These are phyloP conservation scores for Lophiostoma macrostomum DNA, from an alignment of 495 filamentous ascomycete genomes.

Conservation along the genomic window DNA sequence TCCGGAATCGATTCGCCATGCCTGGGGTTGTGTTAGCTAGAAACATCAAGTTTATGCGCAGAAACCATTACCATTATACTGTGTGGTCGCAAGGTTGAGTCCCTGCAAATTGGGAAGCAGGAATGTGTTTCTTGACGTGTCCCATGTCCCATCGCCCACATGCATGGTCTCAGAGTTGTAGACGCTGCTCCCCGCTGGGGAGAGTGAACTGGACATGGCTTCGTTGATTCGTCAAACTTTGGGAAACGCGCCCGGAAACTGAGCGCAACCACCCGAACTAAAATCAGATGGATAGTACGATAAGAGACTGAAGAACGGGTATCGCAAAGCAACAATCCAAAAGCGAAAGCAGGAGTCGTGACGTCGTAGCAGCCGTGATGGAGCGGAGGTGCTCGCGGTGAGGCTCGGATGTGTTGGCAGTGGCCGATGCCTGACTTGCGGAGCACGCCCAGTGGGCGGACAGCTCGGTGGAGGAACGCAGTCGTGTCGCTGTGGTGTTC, in stretches of 20 bases:
- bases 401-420: constrained; percentile 27
- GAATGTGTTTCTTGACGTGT: constrained; percentile 77
- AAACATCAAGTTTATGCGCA: too few species aligned
- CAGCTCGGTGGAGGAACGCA: constrained; percentile 19
- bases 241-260: neutral
- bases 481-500: constrained; percentile 19
- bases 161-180: constrained; percentile 79
- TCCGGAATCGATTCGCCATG: constrained; percentile 86
- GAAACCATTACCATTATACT: constrained; percentile 79
- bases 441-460: constrained; percentile 27
- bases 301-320: constrained; percentile 3
- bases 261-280: neutral
- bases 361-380: constrained; percentile 26
- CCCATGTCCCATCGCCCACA: constrained; percentile 93
- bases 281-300: constrained; percentile 8
- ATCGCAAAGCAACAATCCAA: constrained; percentile 2
- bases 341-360: constrained; percentile 12
- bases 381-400: constrained; percentile 3
- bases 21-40: constrained; percentile 49
- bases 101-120: constrained; percentile 82
- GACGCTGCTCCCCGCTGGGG: constrained; percentile 74
- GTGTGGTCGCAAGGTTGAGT: constrained; percentile 89
- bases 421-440: constrained; percentile 12
- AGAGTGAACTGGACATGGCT: constrained; percentile 45
- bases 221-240: neutral